phyloP scores from a whole-genome alignment of 768 basidiomycete genomes.

The Boletus vermiculosoides region DNA sequence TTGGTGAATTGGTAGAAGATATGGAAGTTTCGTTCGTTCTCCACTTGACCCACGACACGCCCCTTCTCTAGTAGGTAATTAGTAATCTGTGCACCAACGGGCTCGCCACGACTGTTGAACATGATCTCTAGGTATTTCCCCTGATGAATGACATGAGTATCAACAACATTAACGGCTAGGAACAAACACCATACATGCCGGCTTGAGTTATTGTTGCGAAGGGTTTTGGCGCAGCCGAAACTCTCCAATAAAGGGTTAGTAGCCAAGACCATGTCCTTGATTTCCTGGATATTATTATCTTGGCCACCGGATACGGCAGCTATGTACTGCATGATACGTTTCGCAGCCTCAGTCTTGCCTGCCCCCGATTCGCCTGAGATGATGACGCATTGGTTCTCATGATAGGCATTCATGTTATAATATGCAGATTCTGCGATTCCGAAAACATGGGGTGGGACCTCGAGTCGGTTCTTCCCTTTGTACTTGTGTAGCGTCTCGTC shows the following conservation, averaged over 20 bases:
- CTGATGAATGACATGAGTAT: constrained; percentile 40
- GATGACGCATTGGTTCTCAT: constrained; percentile 99
- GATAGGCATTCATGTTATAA: constrained; percentile 99
- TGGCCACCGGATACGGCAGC: constrained; percentile 91
- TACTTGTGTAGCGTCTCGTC: constrained; percentile 83
- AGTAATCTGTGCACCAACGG: constrained; percentile 96
- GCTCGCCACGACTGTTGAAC: constrained; percentile 92
- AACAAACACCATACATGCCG: constrained; percentile 74
- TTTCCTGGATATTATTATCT: constrained; percentile 91
- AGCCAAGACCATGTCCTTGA: constrained; percentile 99
- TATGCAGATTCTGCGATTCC: constrained; percentile 95
- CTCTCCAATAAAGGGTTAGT: constrained; percentile 97
- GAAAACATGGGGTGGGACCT: constrained; percentile 98
- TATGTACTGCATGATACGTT: constrained; percentile 99
- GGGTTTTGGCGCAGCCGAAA: constrained; percentile 98
- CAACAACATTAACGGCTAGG: background rate
- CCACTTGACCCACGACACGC: constrained; percentile 93
- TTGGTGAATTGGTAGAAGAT: constrained; percentile 99
- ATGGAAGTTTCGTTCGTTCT: constrained; percentile 96
- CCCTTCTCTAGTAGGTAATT: constrained; percentile 98
- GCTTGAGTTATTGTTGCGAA: constrained; percentile 98
- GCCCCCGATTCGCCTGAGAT: constrained; percentile 99
- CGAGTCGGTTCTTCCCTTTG: constrained; percentile 95
- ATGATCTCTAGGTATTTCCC: constrained; percentile 99
- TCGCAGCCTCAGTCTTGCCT: constrained; percentile 98